Evolutionary conservation across 129 eudicot genomes (phyloP).

Genomic region (Kitagawia praeruptora): DNA sequence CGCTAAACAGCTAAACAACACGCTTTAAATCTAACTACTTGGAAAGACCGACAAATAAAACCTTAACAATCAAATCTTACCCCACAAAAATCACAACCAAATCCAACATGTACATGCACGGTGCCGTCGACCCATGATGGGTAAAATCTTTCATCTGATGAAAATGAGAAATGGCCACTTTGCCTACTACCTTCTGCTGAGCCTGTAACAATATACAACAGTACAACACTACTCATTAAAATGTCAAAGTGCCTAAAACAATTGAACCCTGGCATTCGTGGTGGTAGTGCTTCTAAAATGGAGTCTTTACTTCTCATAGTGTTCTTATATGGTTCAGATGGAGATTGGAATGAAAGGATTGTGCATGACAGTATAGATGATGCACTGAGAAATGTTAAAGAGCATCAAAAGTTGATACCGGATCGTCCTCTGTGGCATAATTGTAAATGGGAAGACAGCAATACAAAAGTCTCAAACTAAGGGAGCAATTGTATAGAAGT

Average conservation of each 20-base stretch:
- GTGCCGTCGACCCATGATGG: slow-evolving; percentile 33
- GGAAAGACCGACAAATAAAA: neutral
- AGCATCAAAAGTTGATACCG: neutral
- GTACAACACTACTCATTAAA: slow-evolving; percentile 17
- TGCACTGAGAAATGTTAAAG: neutral
- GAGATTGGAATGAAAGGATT: neutral
- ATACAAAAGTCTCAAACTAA: neutral
- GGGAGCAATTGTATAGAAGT: neutral
- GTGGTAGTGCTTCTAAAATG: neutral
- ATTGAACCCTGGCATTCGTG: neutral
- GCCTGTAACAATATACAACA: slow-evolving; percentile 25
- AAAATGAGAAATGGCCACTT: slow-evolving; percentile 19
- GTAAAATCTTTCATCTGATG: slow-evolving; percentile 28
- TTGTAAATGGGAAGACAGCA: neutral
- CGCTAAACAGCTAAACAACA: neutral
- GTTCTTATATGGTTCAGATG: neutral
- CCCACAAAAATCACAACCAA: slow-evolving; percentile 79
- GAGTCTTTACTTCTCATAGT: neutral
- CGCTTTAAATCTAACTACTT: neutral
- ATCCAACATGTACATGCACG: slow-evolving; percentile 34
- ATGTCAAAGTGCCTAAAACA: neutral
- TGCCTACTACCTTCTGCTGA: slow-evolving; percentile 27
- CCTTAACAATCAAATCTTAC: slow-evolving; percentile 22
- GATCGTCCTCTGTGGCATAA: neutral
- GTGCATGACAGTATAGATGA: neutral